phyloP scores from a whole-genome alignment of 345 rosid species.

The Salix caprea region DNA sequence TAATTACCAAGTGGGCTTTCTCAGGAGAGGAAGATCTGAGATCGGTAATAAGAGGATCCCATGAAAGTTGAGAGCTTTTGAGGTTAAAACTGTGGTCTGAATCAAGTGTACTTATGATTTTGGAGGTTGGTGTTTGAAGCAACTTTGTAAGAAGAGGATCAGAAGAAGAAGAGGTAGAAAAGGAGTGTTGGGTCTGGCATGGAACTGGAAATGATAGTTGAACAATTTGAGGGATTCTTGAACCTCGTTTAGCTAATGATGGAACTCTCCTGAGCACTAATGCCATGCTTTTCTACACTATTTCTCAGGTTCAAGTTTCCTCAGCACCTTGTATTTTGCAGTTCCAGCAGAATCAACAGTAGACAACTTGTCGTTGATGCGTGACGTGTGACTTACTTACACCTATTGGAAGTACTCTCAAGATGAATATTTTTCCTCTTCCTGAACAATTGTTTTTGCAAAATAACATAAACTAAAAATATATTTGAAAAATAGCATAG shows the following conservation, averaged over 20 bases:
- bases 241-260: neutral
- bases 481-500: too few species aligned
- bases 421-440: too few species aligned
- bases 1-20: slow-evolving; percentile 27
- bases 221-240: neutral
- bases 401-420: too few species aligned
- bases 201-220: neutral
- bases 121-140: slow-evolving; percentile 20
- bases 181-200: neutral
- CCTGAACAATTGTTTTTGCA: too few species aligned
- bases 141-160: slow-evolving; percentile 19
- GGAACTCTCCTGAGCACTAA: neutral
- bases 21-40: slow-evolving; percentile 29
- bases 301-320: neutral
- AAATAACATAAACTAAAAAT: too few species aligned
- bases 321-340: neutral
- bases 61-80: slow-evolving; percentile 9
- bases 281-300: neutral
- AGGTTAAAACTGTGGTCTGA: slow-evolving; percentile 9
- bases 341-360: neutral
- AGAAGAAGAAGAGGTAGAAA: neutral
- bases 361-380: neutral
- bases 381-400: neutral
- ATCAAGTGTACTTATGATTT: slow-evolving; percentile 25
- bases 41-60: slow-evolving; percentile 22